phyloP scores from a whole-genome alignment of 768 basidiomycete species.

The Lactarius quietus region DNA sequence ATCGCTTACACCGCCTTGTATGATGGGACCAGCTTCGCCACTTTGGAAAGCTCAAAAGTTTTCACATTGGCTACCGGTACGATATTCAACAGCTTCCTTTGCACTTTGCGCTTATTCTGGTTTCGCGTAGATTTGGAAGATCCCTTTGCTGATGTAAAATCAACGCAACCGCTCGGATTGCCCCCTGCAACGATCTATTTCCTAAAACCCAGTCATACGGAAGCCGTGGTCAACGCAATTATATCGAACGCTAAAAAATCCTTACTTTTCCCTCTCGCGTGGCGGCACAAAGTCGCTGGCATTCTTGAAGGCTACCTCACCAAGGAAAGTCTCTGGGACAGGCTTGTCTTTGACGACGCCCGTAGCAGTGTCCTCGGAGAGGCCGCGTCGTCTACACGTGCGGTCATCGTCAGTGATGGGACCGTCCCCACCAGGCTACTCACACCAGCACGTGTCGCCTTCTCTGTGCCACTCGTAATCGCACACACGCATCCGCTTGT shows the following conservation, averaged over 20 bases:
- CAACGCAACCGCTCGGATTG: constrained; percentile 49
- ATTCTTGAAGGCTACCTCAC: constrained; percentile 71
- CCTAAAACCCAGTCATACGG: constrained; percentile 59
- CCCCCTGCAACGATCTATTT: constrained; percentile 82
- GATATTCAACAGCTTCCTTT: constrained; percentile 4
- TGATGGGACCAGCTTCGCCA: constrained; percentile 71
- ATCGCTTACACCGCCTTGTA: constrained; percentile 76
- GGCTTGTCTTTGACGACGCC: constrained; percentile 66
- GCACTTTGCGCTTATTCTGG: background rate
- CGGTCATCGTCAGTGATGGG: constrained; percentile 70
- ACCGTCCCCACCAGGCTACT: constrained; percentile 46
- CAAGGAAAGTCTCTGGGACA: constrained; percentile 83
- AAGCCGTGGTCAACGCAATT: constrained; percentile 51
- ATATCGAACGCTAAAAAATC: constrained; percentile 51
- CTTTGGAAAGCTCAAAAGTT: constrained; percentile 52
- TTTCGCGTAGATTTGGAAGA: constrained; percentile 11
- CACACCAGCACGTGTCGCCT: constrained; percentile 63
- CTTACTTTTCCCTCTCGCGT: constrained; percentile 58
- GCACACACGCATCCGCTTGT: constrained; percentile 58
- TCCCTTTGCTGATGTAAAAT: constrained; percentile 48
- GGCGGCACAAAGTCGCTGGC: constrained; percentile 72
- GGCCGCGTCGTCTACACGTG: constrained; percentile 58
- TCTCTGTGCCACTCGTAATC: constrained; percentile 75
- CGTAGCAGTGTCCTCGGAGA: constrained; percentile 58
- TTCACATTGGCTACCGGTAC: constrained; percentile 47